These are phyloP conservation scores for Podosphaera aphanis DNA, from an alignment of 2,329 filamentous ascomycete genomes.

Conservation along the genomic window DNA sequence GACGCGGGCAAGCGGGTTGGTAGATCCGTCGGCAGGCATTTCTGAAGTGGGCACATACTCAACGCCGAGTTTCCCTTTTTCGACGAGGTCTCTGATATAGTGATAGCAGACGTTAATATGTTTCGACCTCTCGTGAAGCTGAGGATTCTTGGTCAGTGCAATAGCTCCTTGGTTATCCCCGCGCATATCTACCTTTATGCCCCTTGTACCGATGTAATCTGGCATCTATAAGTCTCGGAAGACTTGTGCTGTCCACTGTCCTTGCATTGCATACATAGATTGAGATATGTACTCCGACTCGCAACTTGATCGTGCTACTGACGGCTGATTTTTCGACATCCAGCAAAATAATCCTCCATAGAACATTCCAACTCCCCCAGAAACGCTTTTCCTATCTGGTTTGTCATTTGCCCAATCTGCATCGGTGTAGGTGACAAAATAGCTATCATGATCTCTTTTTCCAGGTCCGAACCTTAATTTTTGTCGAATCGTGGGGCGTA, in stretches of 20 bases:
- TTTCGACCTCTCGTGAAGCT: not conserved
- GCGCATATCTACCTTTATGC: not conserved
- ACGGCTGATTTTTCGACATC: not conserved
- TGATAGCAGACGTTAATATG: not conserved
- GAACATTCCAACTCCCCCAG: not conserved
- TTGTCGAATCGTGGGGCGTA: not conserved
- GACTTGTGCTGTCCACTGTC: not conserved
- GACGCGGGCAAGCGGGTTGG: no score
- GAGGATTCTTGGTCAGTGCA: not conserved
- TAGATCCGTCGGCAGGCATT: not conserved
- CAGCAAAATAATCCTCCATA: not conserved
- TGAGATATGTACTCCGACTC: not conserved
- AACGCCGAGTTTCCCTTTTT: not conserved
- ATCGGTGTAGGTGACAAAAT: not conserved
- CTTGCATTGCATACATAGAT: not conserved
- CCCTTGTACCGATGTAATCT: not conserved
- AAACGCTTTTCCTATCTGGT: not conserved
- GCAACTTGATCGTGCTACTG: not conserved
- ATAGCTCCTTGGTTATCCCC: not conserved
- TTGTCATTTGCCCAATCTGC: slow-evolving; percentile 1
- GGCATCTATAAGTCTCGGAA: not conserved
- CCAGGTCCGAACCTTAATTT: not conserved
- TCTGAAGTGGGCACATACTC: not conserved
- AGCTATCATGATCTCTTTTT: not conserved
- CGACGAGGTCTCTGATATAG: not conserved